Conservation (phyloP, 352 stramenopile species). For the Globisporangium megalacanthum region DNA sequence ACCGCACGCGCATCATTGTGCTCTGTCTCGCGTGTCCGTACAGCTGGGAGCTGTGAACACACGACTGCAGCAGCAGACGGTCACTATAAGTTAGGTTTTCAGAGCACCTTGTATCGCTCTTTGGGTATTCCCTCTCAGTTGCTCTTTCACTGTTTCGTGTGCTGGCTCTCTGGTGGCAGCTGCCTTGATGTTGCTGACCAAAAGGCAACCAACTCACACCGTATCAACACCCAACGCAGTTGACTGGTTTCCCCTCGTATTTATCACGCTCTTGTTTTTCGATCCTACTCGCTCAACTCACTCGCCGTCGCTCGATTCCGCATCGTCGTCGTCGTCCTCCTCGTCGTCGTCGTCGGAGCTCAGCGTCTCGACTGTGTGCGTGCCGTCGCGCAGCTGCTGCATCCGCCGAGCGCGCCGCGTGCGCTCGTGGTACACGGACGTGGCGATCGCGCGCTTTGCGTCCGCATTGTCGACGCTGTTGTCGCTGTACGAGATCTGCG, state of each 20-base stretch:
- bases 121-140: neutral
- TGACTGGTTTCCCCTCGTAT: too few species aligned
- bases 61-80: constrained; percentile 7
- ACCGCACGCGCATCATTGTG: constrained; percentile 79
- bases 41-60: constrained; percentile 66
- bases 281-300: constrained; percentile 1
- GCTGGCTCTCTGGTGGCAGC: too few species aligned
- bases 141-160: neutral
- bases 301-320: constrained; percentile 33
- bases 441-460: constrained; percentile 72
- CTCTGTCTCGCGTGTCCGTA: constrained; percentile 73
- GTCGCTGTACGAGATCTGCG: constrained; percentile 86
- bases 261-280: neutral
- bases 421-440: constrained; percentile 72
- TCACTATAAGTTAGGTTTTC: constrained; percentile 15
- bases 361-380: neutral
- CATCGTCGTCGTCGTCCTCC: constrained; percentile 11
- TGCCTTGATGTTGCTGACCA: too few species aligned
- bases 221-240: too few species aligned
- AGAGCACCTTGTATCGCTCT: constrained; percentile 1
- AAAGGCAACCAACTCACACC: too few species aligned
- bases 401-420: constrained; percentile 48
- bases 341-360: constrained; percentile 20
- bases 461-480: constrained; percentile 74
- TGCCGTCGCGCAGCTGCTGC: constrained; percentile 38